Conservation (phyloP, 2,329 filamentous ascomycete species). For the Fusarium graminum region DNA sequence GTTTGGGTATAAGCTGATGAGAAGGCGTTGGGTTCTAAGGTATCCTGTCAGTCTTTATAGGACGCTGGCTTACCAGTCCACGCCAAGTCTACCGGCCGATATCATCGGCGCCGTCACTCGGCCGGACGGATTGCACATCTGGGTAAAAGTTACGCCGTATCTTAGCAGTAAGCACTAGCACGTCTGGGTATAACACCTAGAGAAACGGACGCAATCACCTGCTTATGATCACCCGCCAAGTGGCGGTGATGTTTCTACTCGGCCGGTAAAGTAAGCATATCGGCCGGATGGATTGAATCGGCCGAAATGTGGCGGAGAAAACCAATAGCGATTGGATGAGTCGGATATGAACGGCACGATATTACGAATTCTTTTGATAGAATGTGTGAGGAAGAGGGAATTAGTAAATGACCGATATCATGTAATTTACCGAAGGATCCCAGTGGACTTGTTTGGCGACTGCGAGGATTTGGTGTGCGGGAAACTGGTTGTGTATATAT, state of each 20-base stretch:
- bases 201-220: neutral
- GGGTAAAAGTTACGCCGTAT: neutral
- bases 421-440: neutral
- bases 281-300: conserved; percentile 19
- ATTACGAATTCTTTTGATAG: neutral
- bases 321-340: conserved; percentile 4
- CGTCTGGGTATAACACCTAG: neutral
- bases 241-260: neutral
- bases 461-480: accelerated
- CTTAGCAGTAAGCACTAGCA: conserved; percentile 22
- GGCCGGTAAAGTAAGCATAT: neutral
- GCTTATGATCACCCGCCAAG: neutral
- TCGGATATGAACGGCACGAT: conserved; percentile 1
- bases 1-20: neutral
- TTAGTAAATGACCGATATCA: conserved; percentile 11
- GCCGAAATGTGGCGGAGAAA: neutral
- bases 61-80: accelerated
- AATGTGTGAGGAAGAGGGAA: neutral
- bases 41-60: conserved; percentile 26
- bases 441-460: accelerated
- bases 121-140: neutral
- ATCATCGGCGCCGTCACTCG: neutral
- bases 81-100: conserved; percentile 9
- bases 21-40: accelerated
- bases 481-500: conserved; percentile 22